Percentiles rank a stretch among this genome's conserved stretches.
Conservation (phyloP, 2,329 filamentous ascomycete genomes). For the Epichloe elymi region DNA sequence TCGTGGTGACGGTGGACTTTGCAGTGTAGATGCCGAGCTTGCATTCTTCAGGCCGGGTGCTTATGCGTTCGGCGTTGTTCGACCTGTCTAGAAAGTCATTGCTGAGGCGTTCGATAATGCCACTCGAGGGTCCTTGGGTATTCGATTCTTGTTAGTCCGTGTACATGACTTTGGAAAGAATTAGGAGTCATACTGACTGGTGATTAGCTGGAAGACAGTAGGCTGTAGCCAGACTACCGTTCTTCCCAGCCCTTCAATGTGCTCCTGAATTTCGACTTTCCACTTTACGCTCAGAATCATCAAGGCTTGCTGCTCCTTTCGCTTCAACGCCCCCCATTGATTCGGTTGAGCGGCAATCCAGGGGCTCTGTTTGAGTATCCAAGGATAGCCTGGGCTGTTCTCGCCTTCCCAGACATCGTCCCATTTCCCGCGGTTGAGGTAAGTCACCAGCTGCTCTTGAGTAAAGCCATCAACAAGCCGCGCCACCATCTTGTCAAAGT, state of each 20-base stretch:
- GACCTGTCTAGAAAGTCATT: slow-evolving; percentile 19
- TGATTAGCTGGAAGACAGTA: slow-evolving; percentile 30
- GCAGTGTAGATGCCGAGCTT: slow-evolving; percentile 18
- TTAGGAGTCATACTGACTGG: slow-evolving; percentile 23
- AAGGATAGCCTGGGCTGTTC: slow-evolving; percentile 18
- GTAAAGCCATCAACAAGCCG: slow-evolving; percentile 34
- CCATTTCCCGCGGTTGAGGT: slow-evolving; percentile 17
- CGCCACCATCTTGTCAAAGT: slow-evolving; percentile 28
- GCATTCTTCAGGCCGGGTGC: slow-evolving; percentile 8
- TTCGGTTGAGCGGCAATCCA: slow-evolving; percentile 26
- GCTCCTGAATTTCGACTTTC: slow-evolving; percentile 34
- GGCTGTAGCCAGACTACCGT: slow-evolving; percentile 25
- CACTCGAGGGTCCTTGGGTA: slow-evolving; percentile 8
- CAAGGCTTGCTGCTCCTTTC: slow-evolving; percentile 29
- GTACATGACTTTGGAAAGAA: not conserved
- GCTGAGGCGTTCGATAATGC: slow-evolving; percentile 16
- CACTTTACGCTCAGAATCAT: slow-evolving; percentile 35
- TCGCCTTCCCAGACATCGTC: not conserved
- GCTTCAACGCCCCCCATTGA: slow-evolving; percentile 8
- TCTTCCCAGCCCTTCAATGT: slow-evolving; percentile 28
- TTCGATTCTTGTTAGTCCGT: not conserved
- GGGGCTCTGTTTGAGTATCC: slow-evolving; percentile 27
- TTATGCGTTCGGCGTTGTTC: slow-evolving; percentile 17
- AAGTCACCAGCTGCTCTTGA: slow-evolving; percentile 28
- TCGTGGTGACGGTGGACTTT: slow-evolving; percentile 16